Base-by-base conservation (phyloP, 495 filamentous ascomycete genomes). In the Cenococcum geophilum region DNA sequence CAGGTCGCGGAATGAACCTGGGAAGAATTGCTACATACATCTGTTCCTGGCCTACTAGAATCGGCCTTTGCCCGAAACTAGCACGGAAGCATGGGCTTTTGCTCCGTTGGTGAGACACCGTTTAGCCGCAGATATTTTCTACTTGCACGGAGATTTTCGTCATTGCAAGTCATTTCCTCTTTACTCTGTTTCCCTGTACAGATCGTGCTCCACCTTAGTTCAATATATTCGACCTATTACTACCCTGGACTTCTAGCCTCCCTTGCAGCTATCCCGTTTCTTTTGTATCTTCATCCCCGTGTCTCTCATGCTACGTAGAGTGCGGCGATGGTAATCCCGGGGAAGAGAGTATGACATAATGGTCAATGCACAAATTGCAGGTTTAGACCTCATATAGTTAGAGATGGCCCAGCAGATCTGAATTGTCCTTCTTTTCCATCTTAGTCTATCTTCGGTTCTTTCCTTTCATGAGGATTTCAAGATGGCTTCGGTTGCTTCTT, bases 251-350 rank as follows among this genome's bases (percentile, higher is more conserved):
- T 52, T 16, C 1, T 8, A 49, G 45, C 45, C 1, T 18, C 45
- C 14, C 45, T 49, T 49, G 45, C 16, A 49, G 45, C 45, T 49
- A 6, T 49, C 5, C 45, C 45, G 18, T 18, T n/a, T 18, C 22
- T 49, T 18, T 49, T 18, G 16, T 1, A 49, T 27, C 14, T 23
- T 16, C 25, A 4, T 27, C 49, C 49, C 49, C 49, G 49, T 20
- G 49, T 52, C 25, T 23, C 14, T 16, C 49, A 52, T 52, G 49
- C 49, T 52, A 52, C 23, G n/a, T 52, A 52, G 25, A 9, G 22
- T 27, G 49, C 49, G n/a, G 10, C 22, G 21, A 25, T 25, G 16
- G 10, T 9, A 16, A 32, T 27, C 20, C 49, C 49, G 5, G 21
- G 49, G 14, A 52, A 52, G 18, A n/a, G 22, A 8, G 22, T 8